Conservation (phyloP, 2,329 filamentous ascomycete species). For the Periconia macrospinosa region DNA sequence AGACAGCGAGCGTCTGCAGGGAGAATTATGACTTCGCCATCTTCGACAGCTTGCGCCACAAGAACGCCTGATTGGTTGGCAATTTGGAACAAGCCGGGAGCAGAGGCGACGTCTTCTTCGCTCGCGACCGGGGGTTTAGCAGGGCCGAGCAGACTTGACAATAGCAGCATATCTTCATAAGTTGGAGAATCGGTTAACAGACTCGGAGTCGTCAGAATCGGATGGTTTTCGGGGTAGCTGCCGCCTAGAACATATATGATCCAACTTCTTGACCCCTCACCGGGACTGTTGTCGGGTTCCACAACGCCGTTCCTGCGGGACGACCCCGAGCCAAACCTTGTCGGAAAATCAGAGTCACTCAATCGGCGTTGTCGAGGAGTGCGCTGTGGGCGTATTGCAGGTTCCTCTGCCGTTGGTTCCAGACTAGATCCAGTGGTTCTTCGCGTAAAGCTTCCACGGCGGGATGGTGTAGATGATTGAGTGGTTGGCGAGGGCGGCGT, state of each 20-base stretch:
- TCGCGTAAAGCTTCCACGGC: constrained; percentile 45
- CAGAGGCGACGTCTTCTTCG: constrained; percentile 64
- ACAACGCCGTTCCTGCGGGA: constrained; percentile 67
- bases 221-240: constrained; percentile 70
- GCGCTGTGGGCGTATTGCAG: constrained; percentile 37
- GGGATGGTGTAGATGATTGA: constrained; percentile 39
- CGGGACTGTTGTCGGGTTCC: constrained; percentile 57
- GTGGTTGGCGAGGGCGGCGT: constrained; percentile 39
- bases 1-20: constrained; percentile 58
- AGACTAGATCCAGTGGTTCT: constrained; percentile 44
- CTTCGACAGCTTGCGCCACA: constrained; percentile 52
- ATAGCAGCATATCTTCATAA: constrained; percentile 72
- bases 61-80: constrained; percentile 45
- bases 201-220: constrained; percentile 69
- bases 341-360: constrained; percentile 62
- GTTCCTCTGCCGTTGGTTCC: constrained; percentile 47
- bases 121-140: constrained; percentile 70
- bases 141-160: constrained; percentile 67
- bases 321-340: constrained; percentile 63
- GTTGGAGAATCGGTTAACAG: constrained; percentile 72
- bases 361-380: constrained; percentile 56
- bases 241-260: constrained; percentile 73
- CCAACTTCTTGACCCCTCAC: constrained; percentile 65
- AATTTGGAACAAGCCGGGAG: constrained; percentile 63
- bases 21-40: constrained; percentile 32